These are phyloP conservation scores for Conticribra weissflogii DNA, from an alignment of 108 stramenopile genomes.

Conservation along the genomic window DNA sequence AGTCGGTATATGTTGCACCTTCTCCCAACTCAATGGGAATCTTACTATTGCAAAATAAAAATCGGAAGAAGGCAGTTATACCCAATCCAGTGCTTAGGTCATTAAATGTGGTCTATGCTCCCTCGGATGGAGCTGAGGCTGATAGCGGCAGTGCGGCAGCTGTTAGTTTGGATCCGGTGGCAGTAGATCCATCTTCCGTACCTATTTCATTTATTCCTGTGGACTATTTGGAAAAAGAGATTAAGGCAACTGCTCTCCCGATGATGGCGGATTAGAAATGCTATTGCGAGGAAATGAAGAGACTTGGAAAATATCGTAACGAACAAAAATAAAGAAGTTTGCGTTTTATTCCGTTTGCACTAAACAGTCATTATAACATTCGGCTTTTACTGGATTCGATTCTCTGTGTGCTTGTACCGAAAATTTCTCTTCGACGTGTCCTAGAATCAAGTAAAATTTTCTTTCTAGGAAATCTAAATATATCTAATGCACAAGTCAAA, in stretches of 20 bases:
- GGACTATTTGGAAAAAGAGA: conserved; percentile 59
- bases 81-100: conserved; percentile 63
- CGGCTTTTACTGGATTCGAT: too few species aligned
- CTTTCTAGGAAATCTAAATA: too few species aligned
- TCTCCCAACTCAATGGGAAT: conserved; percentile 85
- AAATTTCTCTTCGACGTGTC: too few species aligned
- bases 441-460: too few species aligned
- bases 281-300: background rate
- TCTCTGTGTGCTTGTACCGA: too few species aligned
- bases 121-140: conserved; percentile 34
- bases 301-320: too few species aligned
- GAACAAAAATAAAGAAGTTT: too few species aligned
- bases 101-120: conserved; percentile 79
- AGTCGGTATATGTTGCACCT: conserved; percentile 76
- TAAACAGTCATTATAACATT: too few species aligned
- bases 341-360: too few species aligned
- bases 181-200: conserved; percentile 68
- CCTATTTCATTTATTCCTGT: conserved; percentile 55
- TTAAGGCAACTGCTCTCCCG: conserved; percentile 27
- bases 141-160: conserved; percentile 4
- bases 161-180: conserved; percentile 20
- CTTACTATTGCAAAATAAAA: conserved; percentile 64
- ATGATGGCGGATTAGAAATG: background rate
- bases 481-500: too few species aligned
- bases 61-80: conserved; percentile 53